These are phyloP conservation scores for Cymbidium sinense DNA, from an alignment of 106 monocot species.

Conservation along the genomic window DNA sequence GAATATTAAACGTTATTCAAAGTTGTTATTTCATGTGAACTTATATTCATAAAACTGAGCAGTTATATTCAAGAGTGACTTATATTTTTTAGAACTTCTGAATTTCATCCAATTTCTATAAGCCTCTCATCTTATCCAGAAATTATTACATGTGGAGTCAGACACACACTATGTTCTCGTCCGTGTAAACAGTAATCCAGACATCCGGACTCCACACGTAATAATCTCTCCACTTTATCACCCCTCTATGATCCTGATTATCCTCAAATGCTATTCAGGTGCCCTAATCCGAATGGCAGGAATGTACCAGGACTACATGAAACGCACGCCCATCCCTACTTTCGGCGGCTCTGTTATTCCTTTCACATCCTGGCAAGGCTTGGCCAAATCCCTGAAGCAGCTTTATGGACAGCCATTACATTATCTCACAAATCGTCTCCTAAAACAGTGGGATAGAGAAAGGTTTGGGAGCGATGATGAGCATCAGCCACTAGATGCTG, in stretches of 20 bases:
- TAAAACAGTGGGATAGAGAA: conserved; percentile 56
- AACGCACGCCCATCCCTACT: conserved; percentile 44
- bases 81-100: too few species aligned
- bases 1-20: too few species aligned
- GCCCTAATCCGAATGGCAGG: conserved; percentile 51
- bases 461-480: conserved; percentile 45
- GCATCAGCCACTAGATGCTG: conserved; percentile 33
- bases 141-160: too few species aligned
- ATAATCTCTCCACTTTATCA: too few species aligned
- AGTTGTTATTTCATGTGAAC: not conserved
- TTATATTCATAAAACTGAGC: not conserved
- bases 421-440: conserved; percentile 65
- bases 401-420: conserved; percentile 73
- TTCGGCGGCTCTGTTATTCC: conserved; percentile 47
- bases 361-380: conserved; percentile 73
- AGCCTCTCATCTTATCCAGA: too few species aligned
- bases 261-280: conserved; percentile 34
- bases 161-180: too few species aligned
- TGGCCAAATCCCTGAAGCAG: conserved; percentile 57
- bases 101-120: too few species aligned
- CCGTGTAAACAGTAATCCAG: too few species aligned
- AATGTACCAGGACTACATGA: conserved; percentile 92
- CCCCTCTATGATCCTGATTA: not conserved
- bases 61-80: too few species aligned
- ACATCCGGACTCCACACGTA: too few species aligned